These are phyloP conservation scores for Alternaria dauci DNA, from an alignment of 2,329 filamentous ascomycete species.

Conservation along the genomic window DNA sequence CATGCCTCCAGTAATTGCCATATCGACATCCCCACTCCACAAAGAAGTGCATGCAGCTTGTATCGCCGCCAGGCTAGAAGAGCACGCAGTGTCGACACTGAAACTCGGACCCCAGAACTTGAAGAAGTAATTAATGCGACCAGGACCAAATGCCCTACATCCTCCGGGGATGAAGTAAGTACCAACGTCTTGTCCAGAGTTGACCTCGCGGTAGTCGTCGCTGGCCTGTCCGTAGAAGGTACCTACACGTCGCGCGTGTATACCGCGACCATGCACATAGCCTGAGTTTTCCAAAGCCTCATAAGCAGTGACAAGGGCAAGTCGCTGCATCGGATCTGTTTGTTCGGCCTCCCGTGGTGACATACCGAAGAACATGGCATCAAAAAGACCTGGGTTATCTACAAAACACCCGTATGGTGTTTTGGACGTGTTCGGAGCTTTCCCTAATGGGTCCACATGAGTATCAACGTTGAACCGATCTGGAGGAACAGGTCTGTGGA, in stretches of 20 bases:
- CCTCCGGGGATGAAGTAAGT: constrained; percentile 66
- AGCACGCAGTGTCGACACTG: constrained; percentile 50
- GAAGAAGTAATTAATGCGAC: constrained; percentile 56
- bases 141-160: constrained; percentile 61
- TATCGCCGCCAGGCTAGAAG: constrained; percentile 44
- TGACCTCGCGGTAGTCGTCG: constrained; percentile 43
- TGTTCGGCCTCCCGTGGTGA: constrained; percentile 39
- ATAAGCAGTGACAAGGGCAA: constrained; percentile 33
- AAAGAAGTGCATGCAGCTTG: constrained; percentile 40
- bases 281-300: constrained; percentile 41
- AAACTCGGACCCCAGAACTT: constrained; percentile 54
- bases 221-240: constrained; percentile 44
- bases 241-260: constrained; percentile 35
- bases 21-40: constrained; percentile 39
- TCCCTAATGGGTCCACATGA: not conserved
- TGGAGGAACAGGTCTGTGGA: not conserved
- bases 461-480: not conserved
- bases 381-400: constrained; percentile 29
- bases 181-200: constrained; percentile 51
- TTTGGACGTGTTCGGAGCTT: not conserved
- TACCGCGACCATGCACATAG: constrained; percentile 12
- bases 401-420: not conserved
- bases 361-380: constrained; percentile 41
- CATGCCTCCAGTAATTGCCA: constrained; percentile 35
- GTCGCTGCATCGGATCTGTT: constrained; percentile 35